phyloP scores from a whole-genome alignment of 306 rosid species.

The Rubus idaeus region DNA sequence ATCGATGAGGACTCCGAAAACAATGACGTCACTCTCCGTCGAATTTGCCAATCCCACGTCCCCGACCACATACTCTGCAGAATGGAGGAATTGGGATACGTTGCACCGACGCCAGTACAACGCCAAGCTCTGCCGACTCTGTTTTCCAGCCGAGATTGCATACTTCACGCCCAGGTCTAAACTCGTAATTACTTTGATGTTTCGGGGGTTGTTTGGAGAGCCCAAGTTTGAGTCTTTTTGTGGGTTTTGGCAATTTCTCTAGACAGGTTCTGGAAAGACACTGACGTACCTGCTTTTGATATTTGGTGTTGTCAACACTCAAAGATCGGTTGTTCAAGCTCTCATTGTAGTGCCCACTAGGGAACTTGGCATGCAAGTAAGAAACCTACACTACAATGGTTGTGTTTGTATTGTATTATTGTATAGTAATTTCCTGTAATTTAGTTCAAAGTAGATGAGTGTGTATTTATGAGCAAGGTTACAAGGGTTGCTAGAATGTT shows the following conservation, averaged over 20 bases:
- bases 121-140: slow-evolving; percentile 65
- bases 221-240: neutral
- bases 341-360: slow-evolving; percentile 87
- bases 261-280: slow-evolving; percentile 99
- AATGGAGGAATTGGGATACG: slow-evolving; percentile 82
- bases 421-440: neutral
- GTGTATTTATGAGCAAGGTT: slow-evolving; percentile 43
- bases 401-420: too few species aligned
- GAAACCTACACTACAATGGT: neutral
- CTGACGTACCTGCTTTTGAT: slow-evolving; percentile 81
- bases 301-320: slow-evolving; percentile 50
- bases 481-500: slow-evolving; percentile 83
- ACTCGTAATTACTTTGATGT: slow-evolving; percentile 16
- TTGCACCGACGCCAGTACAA: slow-evolving; percentile 69
- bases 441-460: neutral
- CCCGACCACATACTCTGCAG: slow-evolving; percentile 61
- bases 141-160: slow-evolving; percentile 69
- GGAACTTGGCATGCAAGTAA: slow-evolving; percentile 96
- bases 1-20: slow-evolving; percentile 13
- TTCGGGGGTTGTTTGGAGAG: neutral
- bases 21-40: slow-evolving; percentile 44
- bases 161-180: slow-evolving; percentile 91
- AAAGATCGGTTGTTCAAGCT: slow-evolving; percentile 72
- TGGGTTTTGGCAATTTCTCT: slow-evolving; percentile 26
- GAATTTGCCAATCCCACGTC: slow-evolving; percentile 55